Percentiles rank a stretch among this genome's conserved stretches.
These are phyloP conservation scores for Leptodermis oblonga DNA, from an alignment of 257 asterid species.

Conservation along the genomic window DNA sequence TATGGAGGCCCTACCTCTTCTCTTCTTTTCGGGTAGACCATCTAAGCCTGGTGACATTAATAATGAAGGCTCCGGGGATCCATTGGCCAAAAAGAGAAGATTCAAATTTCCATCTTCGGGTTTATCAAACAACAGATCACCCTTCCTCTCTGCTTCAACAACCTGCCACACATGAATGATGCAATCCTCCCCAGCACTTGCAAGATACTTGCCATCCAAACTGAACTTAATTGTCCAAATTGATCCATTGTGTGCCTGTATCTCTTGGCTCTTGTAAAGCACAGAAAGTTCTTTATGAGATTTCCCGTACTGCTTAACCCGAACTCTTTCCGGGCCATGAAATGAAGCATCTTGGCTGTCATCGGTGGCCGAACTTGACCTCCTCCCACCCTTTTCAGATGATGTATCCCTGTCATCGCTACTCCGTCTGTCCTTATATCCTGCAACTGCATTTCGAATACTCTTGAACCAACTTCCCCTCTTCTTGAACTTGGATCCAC, in stretches of 20 bases:
- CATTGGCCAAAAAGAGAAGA: constrained; percentile 60
- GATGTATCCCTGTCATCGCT: constrained; percentile 96
- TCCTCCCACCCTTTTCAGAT: constrained; percentile 94
- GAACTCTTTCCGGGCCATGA: constrained; percentile 82
- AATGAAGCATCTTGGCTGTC: constrained; percentile 88
- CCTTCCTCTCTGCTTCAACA: constrained; percentile 77
- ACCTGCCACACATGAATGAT: constrained; percentile 95
- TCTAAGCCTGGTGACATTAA: constrained; percentile 66
- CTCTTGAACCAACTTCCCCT: constrained; percentile 81
- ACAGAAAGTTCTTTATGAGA: constrained; percentile 84
- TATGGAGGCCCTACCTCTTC: constrained; percentile 79
- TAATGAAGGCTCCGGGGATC: constrained; percentile 74
- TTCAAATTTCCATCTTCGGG: constrained; percentile 80
- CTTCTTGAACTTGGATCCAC: constrained; percentile 59
- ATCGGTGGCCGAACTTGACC: constrained; percentile 97
- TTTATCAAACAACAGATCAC: constrained; percentile 67
- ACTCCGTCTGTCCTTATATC: constrained; percentile 71
- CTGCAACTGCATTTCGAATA: constrained; percentile 60
- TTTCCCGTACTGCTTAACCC: constrained; percentile 87
- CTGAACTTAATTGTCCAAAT: constrained; percentile 96
- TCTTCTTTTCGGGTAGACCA: constrained; percentile 65
- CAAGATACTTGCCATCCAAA: constrained; percentile 94
- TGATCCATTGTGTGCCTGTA: constrained; percentile 87
- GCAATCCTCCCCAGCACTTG: constrained; percentile 99
- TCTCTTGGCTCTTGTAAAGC: constrained; percentile 84